Conservation (phyloP, 148 eudicot genomes). For the Euryodendron excelsum region DNA sequence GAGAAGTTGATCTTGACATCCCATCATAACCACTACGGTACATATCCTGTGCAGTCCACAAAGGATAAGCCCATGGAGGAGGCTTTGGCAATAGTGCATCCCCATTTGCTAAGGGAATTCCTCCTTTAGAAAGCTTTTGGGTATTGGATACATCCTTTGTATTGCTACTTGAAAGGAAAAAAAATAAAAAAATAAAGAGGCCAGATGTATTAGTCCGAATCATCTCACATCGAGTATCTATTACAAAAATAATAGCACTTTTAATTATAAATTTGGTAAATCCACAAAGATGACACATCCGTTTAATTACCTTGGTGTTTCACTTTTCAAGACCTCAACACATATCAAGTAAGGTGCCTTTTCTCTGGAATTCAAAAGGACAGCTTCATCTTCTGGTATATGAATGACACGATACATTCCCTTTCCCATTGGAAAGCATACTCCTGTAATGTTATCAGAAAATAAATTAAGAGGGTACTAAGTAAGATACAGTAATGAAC, state of each 20-base stretch:
- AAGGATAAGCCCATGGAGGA: conserved; percentile 96
- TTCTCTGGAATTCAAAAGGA: conserved; percentile 90
- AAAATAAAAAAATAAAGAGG: neutral
- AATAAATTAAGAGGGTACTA: neutral
- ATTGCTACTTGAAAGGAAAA: conserved; percentile 35
- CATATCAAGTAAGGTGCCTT: conserved; percentile 95
- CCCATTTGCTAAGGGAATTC: conserved; percentile 94
- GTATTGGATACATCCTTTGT: conserved; percentile 60
- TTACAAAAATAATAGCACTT: neutral
- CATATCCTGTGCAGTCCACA: conserved; percentile 66
- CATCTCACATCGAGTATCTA: neutral
- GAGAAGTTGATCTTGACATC: conserved; percentile 92
- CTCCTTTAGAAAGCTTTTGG: conserved; percentile 83
- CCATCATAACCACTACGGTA: conserved; percentile 66
- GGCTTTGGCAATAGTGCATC: conserved; percentile 90
- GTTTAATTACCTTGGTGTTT: conserved; percentile 61
- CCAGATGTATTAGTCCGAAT: neutral
- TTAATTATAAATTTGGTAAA: too few species aligned
- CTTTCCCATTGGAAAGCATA: conserved; percentile 93
- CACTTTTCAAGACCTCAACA: conserved; percentile 88
- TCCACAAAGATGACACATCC: neutral
- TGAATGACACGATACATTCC: conserved; percentile 83
- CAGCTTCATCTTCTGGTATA: conserved; percentile 96
- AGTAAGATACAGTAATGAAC: neutral
- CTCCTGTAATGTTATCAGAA: conserved; percentile 47